phyloP scores from a whole-genome alignment of 176 grass and related monocot genomes.

The Pontederia crassipes region DNA sequence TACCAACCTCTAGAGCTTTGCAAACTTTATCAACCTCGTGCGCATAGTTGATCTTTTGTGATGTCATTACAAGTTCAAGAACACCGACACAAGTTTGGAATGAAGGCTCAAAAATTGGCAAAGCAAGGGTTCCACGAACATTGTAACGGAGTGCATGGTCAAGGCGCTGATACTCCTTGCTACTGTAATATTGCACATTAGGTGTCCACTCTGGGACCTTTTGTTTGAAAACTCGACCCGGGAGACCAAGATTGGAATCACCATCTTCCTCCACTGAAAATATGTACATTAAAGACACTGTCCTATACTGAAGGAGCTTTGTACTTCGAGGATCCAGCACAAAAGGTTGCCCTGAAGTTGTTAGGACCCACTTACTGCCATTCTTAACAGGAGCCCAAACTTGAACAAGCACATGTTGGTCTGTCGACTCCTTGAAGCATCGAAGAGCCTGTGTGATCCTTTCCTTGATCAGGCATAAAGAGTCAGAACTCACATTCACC shows the following conservation, averaged over 20 bases:
- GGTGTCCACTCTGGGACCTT: constrained; percentile 24
- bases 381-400: constrained; percentile 23
- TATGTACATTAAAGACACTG: constrained; percentile 20
- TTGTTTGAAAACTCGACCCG: constrained; percentile 17
- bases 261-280: constrained; percentile 12
- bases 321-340: constrained; percentile 14
- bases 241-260: constrained; percentile 12
- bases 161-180: constrained; percentile 26
- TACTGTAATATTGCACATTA: constrained; percentile 26
- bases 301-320: constrained; percentile 20
- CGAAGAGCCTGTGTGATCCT: constrained; percentile 23
- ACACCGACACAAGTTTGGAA: constrained; percentile 18
- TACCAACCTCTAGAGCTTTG: constrained; percentile 22
- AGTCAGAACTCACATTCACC: background rate
- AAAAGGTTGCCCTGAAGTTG: constrained; percentile 22
- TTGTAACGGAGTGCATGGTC: constrained; percentile 20
- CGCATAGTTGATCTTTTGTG: constrained; percentile 23
- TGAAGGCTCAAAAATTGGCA: constrained; percentile 23
- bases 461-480: constrained; percentile 20
- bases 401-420: constrained; percentile 19
- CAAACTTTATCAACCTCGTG: constrained; percentile 25
- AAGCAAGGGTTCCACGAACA: constrained; percentile 17
- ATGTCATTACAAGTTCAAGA: constrained; percentile 18
- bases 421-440: constrained; percentile 21
- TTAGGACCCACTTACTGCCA: constrained; percentile 9